Evolutionary conservation across 768 basidiomycete genomes (phyloP), one percentile per base, ranked within the genome.

Genomic region (Gyrodon lividus): DNA sequence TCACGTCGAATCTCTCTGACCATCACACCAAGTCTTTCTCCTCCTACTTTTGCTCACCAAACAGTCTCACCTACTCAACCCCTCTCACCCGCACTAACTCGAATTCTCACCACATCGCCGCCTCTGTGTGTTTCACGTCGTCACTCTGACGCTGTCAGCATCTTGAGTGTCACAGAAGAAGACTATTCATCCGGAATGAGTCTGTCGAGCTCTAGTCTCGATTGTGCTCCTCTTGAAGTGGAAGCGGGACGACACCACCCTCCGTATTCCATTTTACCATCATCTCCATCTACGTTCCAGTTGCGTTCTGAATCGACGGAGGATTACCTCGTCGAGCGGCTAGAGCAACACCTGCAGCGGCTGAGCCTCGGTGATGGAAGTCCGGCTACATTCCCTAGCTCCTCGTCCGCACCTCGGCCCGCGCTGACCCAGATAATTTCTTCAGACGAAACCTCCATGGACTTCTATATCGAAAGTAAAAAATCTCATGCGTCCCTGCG

Each of bases 331-430:
- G 54, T 65, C 5, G 62, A 61, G 28, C 52, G 43, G 20, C 33
- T 65, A 43, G 64, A 59, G 43, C 37, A 52, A 41, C 48, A 54
- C 44, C 16, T 65, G 30, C 34, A 62, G 46, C 62, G 34, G n/a
- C 52, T 65, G 23, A 57, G 48, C 24, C 23, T 65, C 13, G 46
- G 26, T 42, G 62, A 57, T 13, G 23, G 45, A 26, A 64, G 56
- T 33, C 22, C 34, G 0, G 58, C 50, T 42, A 12, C 19, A 10
- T 23, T 24, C 40, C 12, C 28, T 28, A 28, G 8, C 28, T 28
- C 40, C 5, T 23, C 22, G 10, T 41, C 22, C 7, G 20, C 23
- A 1, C 10, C 3, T 35, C 22, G n/a, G 5, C 8, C 14, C 24
- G 6, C 14, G 1, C 40, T 33, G 13, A n/a, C 10, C 3, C 1